A percentile compares a stretch with the other conserved stretches of the same genome.
Evolutionary conservation across 2,329 filamentous ascomycete species (phyloP).

Genomic region (Aspergillus versicolor): DNA sequence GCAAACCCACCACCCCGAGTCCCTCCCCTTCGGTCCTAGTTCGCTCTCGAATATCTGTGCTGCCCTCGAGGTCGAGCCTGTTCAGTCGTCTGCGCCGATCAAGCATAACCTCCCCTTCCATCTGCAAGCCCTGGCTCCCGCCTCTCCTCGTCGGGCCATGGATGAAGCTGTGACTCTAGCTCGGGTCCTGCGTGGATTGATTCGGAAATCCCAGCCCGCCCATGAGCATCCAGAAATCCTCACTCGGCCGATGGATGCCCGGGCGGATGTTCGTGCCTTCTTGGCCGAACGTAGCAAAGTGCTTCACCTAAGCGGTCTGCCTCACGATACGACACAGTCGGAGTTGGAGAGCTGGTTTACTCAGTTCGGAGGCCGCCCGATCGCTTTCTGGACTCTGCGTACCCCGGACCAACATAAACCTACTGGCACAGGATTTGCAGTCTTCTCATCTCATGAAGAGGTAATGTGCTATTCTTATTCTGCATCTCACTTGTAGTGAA

Average conservation of each 20-base stretch:
- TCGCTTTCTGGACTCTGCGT: conserved; percentile 97
- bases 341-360: conserved; percentile 99
- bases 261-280: conserved; percentile 94
- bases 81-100: conserved; percentile 95
- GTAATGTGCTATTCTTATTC: conserved; percentile 54
- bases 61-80: conserved; percentile 94
- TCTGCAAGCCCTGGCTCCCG: conserved; percentile 89
- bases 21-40: conserved; percentile 90
- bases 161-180: conserved; percentile 95
- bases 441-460: conserved; percentile 99
- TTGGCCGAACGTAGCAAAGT: conserved; percentile 96
- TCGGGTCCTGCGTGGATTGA: conserved; percentile 85
- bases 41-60: conserved; percentile 97
- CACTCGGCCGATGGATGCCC: conserved; percentile 91
- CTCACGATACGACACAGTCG: conserved; percentile 97
- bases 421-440: conserved; percentile 96
- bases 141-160: conserved; percentile 93
- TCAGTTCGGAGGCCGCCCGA: conserved; percentile 94
- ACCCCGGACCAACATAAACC: conserved; percentile 99
- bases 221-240: conserved; percentile 94
- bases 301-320: conserved; percentile 93
- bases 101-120: conserved; percentile 99
- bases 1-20: conserved; percentile 98
- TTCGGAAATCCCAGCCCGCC: conserved; percentile 91
- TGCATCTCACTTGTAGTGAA: conserved; percentile 7